Evolutionary conservation across 768 basidiomycete genomes (phyloP), one percentile per base, ranked within the genome.

Genomic region (Podaxis sp.): DNA sequence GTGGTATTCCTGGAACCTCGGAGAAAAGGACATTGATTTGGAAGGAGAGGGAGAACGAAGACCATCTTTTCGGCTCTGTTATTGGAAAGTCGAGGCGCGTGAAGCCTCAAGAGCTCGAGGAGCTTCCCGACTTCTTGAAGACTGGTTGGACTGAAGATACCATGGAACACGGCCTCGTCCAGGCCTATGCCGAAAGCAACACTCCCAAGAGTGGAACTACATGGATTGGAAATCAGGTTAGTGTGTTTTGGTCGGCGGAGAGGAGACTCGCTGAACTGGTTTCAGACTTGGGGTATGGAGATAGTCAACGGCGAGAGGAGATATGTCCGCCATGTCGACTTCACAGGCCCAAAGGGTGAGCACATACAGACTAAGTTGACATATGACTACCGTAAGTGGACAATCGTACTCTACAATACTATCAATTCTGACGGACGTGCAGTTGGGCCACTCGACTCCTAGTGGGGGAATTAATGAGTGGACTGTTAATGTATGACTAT

Each of bases 141-240:
- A 72, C 74, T 33, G 74, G 69, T 22, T 80, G 80, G 81, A 77
- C 75, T 20, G 67, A 68, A 11, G 78, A 80, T 64, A 79, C 78
- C 6, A 11, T 75, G 57, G 72, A 80, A 66, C 71, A 80, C 54
- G 80, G 81, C 4, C 68, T 82, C 22, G 72, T 85, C 46, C 76
- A 82, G 59, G 76, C 79, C 3, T 78, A 77, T 44, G 79, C 82
- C 24, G 75, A 83, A 72, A 90, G 86, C 68, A 81, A 90, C 58
- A 87, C 88, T 1, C 73, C 76, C 4, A 89, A 87, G 80, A 89
- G 85, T 67, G 77, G 75, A 1, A 78, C 66, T 17, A 79, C 76
- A 4, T 93, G 91, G 91, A 82, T 75, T 63, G 87, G 80, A 1
- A 72, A 85, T 48, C 87, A 89, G 82, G 90, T 88, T 60, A 38